These are phyloP conservation scores for Trametes hirsuta DNA, from an alignment of 1,284 basidiomycete species.

Conservation along the genomic window DNA sequence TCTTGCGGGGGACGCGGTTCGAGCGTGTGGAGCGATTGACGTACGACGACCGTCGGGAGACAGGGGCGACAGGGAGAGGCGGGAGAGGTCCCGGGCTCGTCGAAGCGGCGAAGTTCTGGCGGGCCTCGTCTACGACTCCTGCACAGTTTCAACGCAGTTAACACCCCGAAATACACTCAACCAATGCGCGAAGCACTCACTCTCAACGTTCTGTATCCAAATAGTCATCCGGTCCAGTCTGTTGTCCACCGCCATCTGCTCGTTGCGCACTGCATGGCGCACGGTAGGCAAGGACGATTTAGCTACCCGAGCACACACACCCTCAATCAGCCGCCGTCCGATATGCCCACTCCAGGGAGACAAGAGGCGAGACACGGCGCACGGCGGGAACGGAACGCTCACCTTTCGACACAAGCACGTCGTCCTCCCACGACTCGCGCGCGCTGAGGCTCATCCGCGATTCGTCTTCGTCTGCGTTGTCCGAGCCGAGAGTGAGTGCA, in stretches of 20 bases:
- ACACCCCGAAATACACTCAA: not conserved
- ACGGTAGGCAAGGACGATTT: slow-evolving; percentile 54
- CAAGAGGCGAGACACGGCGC: not conserved
- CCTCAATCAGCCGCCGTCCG: not conserved
- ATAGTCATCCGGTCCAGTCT: slow-evolving; percentile 68
- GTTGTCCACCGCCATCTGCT: slow-evolving; percentile 53
- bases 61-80: slow-evolving; percentile 61
- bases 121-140: slow-evolving; percentile 79
- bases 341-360: not conserved
- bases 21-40: slow-evolving; percentile 44
- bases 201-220: slow-evolving; percentile 80
- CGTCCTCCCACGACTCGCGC: slow-evolving; percentile 54
- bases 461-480: slow-evolving; percentile 25
- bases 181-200: slow-evolving; percentile 46
- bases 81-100: slow-evolving; percentile 48
- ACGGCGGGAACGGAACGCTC: slow-evolving; percentile 6
- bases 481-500: slow-evolving; percentile 22
- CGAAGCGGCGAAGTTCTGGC: slow-evolving; percentile 68
- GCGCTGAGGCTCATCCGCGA: slow-evolving; percentile 35
- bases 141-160: slow-evolving; percentile 12
- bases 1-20: slow-evolving; percentile 58
- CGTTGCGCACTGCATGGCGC: slow-evolving; percentile 52
- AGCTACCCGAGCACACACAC: slow-evolving; percentile 27
- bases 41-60: slow-evolving; percentile 50
- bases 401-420: slow-evolving; percentile 47